Base-by-base conservation (phyloP, 192 early-diverging fungal genomes). In the Diversispora epigaea region DNA sequence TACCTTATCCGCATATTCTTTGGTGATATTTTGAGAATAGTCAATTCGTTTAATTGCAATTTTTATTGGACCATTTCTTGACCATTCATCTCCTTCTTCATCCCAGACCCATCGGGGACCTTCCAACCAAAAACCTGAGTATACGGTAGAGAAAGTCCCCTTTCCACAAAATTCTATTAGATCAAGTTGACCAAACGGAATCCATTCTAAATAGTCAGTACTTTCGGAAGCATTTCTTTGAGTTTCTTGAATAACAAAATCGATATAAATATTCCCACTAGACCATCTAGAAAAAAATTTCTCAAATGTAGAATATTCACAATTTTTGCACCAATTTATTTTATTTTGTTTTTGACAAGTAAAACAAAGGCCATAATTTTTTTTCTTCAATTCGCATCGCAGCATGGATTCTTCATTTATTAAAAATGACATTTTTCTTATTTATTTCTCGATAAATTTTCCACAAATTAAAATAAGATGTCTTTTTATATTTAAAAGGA, bases 101-200 rank as follows among this genome's bases (percentile, higher is more conserved):
- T 58, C 55, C 70, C 70, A 71, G n/a, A 6, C 19, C 44, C 46
- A 43, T 15, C 70, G 11, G 58, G 55, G 70, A 58, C 70, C 70
- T 45, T 58, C 54, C 8, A 58, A 3, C 70, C 70, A 71, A 21
- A 12, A 43, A 21, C 47, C 70, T 11, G 54, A 45, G 44, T 54
- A 39, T 25, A 70, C 8, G 0, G 68, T 54, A 10, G 49, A 39
- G 10, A 54, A 70, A 7, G 39, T 55, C 8, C 52, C 70, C 0
- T 19, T 22, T 3, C 19, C 46, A 22, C 22, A 2, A 14, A 25
- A 9, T 21, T 69, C 10, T 9, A 69, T 69, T 0, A 32, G 9
- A 21, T 12, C 6, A 22, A 25, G 52, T 25, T 17, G 4, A 17
- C 39, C 46, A 32, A 12, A 50, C 22, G 46, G 11, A 52, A 69